phyloP scores from a whole-genome alignment of 805 yeast genomes.

The Saccharomyces cerevisiae region DNA sequence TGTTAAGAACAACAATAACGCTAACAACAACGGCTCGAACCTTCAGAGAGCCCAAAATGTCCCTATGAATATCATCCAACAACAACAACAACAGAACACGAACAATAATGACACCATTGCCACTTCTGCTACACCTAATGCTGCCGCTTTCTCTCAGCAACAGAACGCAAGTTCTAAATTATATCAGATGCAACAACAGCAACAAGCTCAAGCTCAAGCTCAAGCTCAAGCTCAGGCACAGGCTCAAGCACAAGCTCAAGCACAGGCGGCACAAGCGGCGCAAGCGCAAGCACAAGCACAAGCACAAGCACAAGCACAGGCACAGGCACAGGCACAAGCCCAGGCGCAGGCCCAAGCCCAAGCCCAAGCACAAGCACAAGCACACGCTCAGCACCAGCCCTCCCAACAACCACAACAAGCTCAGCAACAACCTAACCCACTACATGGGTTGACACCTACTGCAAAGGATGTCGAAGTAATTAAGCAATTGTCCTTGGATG shows the following conservation, averaged over 20 bases:
- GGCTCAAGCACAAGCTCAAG: slow-evolving; percentile 4
- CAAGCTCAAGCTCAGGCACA: slow-evolving; percentile 5
- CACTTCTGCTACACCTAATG: not conserved
- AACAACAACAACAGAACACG: slow-evolving; percentile 4
- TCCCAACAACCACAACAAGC: not conserved
- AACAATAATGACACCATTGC: not conserved
- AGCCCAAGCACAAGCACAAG: slow-evolving; percentile 1
- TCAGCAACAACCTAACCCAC: not conserved
- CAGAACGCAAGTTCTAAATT: slow-evolving; percentile 3
- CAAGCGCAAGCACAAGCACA: slow-evolving; percentile 3
- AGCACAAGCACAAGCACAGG: not conserved
- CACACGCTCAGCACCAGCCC: slow-evolving; percentile 1
- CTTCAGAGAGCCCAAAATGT: slow-evolving; percentile 2
- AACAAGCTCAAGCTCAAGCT: slow-evolving; percentile 1
- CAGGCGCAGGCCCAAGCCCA: not conserved
- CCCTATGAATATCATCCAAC: not conserved
- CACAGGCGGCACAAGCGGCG: slow-evolving; percentile 1
- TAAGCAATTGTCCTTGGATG: slow-evolving; percentile 60
- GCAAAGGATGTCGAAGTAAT: slow-evolving; percentile 58
- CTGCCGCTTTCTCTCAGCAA: slow-evolving; percentile 2
- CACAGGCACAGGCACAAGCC: not conserved
- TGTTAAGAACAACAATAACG: slow-evolving; percentile 5
- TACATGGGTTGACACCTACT: slow-evolving; percentile 29
- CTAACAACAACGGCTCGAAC: slow-evolving; percentile 5
- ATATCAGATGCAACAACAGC: not conserved